Evolutionary conservation across 2,329 filamentous ascomycete species (phyloP).

Genomic region (Cladophialophora immunda): DNA sequence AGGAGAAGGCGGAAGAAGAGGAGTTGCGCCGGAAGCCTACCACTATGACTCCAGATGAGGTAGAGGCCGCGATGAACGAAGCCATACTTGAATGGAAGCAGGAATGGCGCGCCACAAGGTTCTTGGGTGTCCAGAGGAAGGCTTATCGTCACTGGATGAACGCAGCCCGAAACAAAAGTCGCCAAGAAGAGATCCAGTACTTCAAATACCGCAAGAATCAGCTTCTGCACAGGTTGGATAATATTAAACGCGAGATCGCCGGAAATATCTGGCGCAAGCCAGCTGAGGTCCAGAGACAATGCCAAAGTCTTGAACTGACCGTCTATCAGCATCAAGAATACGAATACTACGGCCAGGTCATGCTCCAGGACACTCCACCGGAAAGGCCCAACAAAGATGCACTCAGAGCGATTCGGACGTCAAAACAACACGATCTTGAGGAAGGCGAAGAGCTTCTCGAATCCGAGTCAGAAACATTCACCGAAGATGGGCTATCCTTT

Average conservation of each 20-base stretch:
- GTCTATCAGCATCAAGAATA: conserved; percentile 64
- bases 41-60: conserved; percentile 49
- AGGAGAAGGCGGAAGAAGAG: conserved; percentile 62
- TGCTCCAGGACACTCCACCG: conserved; percentile 47
- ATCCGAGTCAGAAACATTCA: conserved; percentile 37
- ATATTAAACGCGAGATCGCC: conserved; percentile 63
- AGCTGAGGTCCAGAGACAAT: conserved; percentile 63
- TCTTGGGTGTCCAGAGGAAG: conserved; percentile 63
- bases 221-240: conserved; percentile 64
- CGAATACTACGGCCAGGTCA: conserved; percentile 56
- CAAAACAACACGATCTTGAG: conserved; percentile 40
- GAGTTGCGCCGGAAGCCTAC: conserved; percentile 44
- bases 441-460: conserved; percentile 60
- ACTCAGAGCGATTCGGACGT: conserved; percentile 15
- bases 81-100: conserved; percentile 61
- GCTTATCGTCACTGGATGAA: conserved; percentile 70
- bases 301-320: conserved; percentile 69
- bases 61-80: conserved; percentile 63
- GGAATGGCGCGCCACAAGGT: conserved; percentile 67
- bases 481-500: conserved; percentile 62
- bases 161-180: conserved; percentile 56
- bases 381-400: conserved; percentile 35
- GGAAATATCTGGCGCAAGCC: conserved; percentile 62
- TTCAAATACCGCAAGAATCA: conserved; percentile 55
- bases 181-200: conserved; percentile 53